Conservation (phyloP, 1,139 yeast genomes). For the Meyerozyma sp. region DNA sequence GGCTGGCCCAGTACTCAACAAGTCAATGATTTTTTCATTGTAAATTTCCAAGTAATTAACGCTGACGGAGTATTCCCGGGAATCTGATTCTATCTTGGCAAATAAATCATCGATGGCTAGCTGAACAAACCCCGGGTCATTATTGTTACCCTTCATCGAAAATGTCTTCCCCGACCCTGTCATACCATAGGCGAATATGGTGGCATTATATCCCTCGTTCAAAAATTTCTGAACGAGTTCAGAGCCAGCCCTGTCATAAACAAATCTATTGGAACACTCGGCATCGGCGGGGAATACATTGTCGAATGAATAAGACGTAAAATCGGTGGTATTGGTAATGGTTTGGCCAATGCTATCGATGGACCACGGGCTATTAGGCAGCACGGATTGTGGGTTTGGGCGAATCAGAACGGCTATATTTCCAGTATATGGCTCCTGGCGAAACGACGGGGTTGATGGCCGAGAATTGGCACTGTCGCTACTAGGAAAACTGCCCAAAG, state of each 20-base stretch:
- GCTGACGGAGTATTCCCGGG: constrained; percentile 37
- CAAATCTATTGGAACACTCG: constrained; percentile 45
- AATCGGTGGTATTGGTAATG: constrained; percentile 47
- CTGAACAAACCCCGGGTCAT: constrained; percentile 75
- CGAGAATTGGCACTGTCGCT: constrained; percentile 18
- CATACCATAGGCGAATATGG: constrained; percentile 91
- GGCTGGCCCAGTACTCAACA: constrained; percentile 33
- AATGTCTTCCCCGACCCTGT: constrained; percentile 95
- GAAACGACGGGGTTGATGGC: constrained; percentile 35
- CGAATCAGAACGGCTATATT: constrained; percentile 48
- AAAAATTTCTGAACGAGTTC: constrained; percentile 62
- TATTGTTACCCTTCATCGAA: constrained; percentile 73
- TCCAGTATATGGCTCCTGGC: constrained; percentile 43
- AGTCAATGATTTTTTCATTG: constrained; percentile 74
- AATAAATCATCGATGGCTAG: constrained; percentile 68
- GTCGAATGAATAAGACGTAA: constrained; percentile 62
- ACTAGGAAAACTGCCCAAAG: constrained; percentile 21
- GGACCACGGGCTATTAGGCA: constrained; percentile 36
- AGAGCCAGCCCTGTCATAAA: constrained; percentile 57
- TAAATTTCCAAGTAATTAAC: constrained; percentile 85
- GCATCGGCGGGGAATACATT: constrained; percentile 58
- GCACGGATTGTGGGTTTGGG: constrained; percentile 43
- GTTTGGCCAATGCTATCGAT: constrained; percentile 31
- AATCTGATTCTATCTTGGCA: constrained; percentile 33
- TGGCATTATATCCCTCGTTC: constrained; percentile 74